Evolutionary conservation across 257 asterid genomes (phyloP), one percentile per base, ranked within the genome.

Genomic region (Rhazya stricta): DNA sequence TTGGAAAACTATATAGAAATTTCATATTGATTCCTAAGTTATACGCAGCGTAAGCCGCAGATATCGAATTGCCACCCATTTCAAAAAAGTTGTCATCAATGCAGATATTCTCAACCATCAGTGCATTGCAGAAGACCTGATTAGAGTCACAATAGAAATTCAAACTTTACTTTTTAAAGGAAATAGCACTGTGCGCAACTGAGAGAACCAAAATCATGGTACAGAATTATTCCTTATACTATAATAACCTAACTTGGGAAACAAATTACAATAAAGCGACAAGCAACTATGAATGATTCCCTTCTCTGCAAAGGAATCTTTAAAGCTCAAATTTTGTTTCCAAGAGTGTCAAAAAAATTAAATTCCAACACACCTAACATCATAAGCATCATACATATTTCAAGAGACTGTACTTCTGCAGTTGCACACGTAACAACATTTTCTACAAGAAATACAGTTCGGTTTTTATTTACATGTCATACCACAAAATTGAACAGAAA

Each of bases 1-100:
- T 94, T 41, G 97, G 97, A 76, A 75, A 89, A 71, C 86, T 58
- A 73, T 94, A 94, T 11, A 94, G 80, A 79, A 88, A 83, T 80
- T 83, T 90, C 98, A 94, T 90, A 83, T 88, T 83, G 80, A 94
- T 90, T 77, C 97, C 97, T 80, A 94, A 81, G 71, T 88, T 88
- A 79, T 89, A 88, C 36, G 95, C 84, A 81, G 74, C 97, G 72
- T 89, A 87, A 50, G 97, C 97, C 23, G 98, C 98, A 73, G 96
- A 79, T 61, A 94, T 62, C 74, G 98, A 94, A 85, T 78, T 85
- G 74, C 98, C 98, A 61, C 98, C 98, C 87, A 92, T 87, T 67
- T 80, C 86, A 80, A 94, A 94, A 80, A 94, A 94, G 75, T 94
- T 83, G 79, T 86, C 97, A 80, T 86, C 85, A 36, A 29, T 75